Conservation (phyloP, 176 grass and related monocot species). For the barley (Hordeum vulgare) region MorexV3_pseudomolecules_assembly NC_058520.1:456857470-456857969, state of each 20-base stretch:
- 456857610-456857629: neutral
- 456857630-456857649: neutral
- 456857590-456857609: neutral
- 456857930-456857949: too few species aligned
- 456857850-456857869: too few species aligned
- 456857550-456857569: neutral
- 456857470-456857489: neutral
- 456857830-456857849: neutral
- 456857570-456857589: neutral
- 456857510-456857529: neutral
- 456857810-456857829: neutral
- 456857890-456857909: too few species aligned
- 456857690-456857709: neutral
- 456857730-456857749: neutral
- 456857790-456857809: neutral
- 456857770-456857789: neutral
- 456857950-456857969: too few species aligned
- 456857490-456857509: neutral
- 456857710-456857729: neutral
- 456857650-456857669: neutral
- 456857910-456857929: too few species aligned
- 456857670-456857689: neutral
- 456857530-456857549: neutral
- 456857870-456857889: too few species aligned
- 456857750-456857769: neutral